Conservation (phyloP, 1,139 yeast genomes). For the Pichia sp. region DNA sequence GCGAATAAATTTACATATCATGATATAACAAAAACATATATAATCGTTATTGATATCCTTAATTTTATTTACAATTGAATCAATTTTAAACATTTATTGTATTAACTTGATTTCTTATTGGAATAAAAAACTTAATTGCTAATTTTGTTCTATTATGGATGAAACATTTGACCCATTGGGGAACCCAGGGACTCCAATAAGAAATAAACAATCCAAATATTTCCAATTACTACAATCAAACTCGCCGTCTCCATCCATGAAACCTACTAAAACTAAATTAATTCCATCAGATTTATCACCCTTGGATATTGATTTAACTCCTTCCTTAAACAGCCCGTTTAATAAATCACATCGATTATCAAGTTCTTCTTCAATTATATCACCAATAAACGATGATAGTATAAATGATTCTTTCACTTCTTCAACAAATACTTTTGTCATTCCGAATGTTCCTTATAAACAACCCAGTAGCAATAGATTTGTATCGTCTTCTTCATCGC, state of each 20-base stretch:
- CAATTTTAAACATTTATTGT: too few relatives aligned
- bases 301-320: too few relatives aligned
- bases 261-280: too few relatives aligned
- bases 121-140: too few relatives aligned
- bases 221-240: constrained; percentile 5
- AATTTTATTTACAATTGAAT: too few relatives aligned
- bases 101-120: too few relatives aligned
- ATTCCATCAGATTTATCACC: neutral
- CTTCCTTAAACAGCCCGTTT: neutral
- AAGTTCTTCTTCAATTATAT: neutral
- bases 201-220: constrained; percentile 10
- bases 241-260: neutral
- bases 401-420: neutral
- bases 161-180: neutral
- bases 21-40: too few relatives aligned
- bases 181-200: neutral
- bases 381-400: neutral
- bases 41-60: too few relatives aligned
- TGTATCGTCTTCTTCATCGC: constrained; percentile 1
- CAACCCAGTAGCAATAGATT: neutral
- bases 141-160: neutral
- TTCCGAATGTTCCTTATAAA: neutral
- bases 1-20: too few relatives aligned
- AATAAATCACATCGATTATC: neutral
- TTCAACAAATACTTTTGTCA: neutral